Evolutionary conservation across 1,284 basidiomycete genomes (phyloP).

Genomic region (Ustilago shanxiensis): DNA sequence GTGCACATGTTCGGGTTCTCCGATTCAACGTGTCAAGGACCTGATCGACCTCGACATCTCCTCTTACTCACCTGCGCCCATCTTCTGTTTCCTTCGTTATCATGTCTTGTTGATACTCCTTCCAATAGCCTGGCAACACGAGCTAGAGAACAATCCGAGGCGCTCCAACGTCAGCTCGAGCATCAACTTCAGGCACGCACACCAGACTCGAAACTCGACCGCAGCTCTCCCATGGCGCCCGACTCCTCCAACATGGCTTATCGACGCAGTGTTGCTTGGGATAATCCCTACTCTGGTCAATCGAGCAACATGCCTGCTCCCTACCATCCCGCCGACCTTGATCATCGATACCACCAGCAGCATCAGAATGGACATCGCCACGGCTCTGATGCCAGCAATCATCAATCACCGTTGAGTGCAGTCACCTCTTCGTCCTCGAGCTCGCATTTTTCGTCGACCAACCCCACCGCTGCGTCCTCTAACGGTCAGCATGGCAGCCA

Average conservation of each 20-base stretch:
- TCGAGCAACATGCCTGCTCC: conserved; percentile 6
- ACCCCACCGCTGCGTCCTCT: conserved; percentile 29
- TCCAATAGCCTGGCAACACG: conserved; percentile 39
- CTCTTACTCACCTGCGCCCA: neutral
- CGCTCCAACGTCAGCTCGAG: conserved; percentile 35
- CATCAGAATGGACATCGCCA: conserved; percentile 19
- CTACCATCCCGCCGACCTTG: conserved; percentile 10
- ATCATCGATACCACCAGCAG: neutral
- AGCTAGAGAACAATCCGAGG: conserved; percentile 44
- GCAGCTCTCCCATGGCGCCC: conserved; percentile 19
- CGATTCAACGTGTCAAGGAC: neutral
- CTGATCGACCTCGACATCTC: neutral
- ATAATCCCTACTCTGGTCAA: conserved; percentile 1
- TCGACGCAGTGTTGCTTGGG: conserved; percentile 26
- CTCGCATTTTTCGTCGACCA: conserved; percentile 31
- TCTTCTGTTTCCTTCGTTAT: neutral
- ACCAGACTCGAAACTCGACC: conserved; percentile 19
- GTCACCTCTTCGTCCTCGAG: conserved; percentile 24
- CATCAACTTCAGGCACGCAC: conserved; percentile 4
- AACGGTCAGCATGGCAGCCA: conserved; percentile 21
- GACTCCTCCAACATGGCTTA: conserved; percentile 10
- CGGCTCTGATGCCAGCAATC: conserved; percentile 45
- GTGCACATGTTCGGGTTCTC: neutral
- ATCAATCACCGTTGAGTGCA: conserved; percentile 40
- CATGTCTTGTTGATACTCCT: neutral